Evolutionary conservation across 345 rosid genomes (phyloP), one percentile per base, ranked within the genome.

Genomic region (Arabidopsis suecica): DNA sequence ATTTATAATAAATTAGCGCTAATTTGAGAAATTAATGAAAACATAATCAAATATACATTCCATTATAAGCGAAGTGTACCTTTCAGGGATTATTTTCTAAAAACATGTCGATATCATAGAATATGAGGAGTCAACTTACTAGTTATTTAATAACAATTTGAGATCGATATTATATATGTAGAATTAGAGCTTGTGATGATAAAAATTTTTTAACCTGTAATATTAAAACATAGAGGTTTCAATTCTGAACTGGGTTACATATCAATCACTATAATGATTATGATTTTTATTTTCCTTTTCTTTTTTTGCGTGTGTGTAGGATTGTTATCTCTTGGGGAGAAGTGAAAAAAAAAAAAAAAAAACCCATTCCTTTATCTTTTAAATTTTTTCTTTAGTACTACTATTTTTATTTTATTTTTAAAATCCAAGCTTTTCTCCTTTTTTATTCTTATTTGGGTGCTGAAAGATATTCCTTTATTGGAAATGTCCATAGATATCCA

Each of bases 381-480:
- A 41, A 30, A 20, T 20, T 13, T 13, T 59, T 59, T 22, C 33
- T 48, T 20, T 20, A 7, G 20, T 47, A 25, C 16, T 32, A 16
- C 4, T 9, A 12, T 20, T 4, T 41, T 30, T 14, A 9, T 12
- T 36, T 12, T 5, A 3, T 5, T 60, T 0, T 13, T 14, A 57
- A 48, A 61, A 6, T 28, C 25, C 3, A 11, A 28, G 2, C 2
- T 6, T n/a, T 25, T 53, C 12, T 6, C 7, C 18, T 23, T 22
- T 42, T 33, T 23, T 77, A 40, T 30, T 70, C 59, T 60, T 38
- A 58, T 50, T 59, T 72, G 68, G 64, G 55, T 71, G 65, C 50
- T 69, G 53, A 76, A 65, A 68, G 33, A 73, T 80, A 78, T 82
- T 78, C 69, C 71, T 48, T 71, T 60, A 38, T 74, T 68, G 57